A percentile compares a stretch with the other conserved stretches of the same genome.
Evolutionary conservation across 225 moss, liverwort and hornwort species (phyloP).

Genomic region (Asterella californica): DNA sequence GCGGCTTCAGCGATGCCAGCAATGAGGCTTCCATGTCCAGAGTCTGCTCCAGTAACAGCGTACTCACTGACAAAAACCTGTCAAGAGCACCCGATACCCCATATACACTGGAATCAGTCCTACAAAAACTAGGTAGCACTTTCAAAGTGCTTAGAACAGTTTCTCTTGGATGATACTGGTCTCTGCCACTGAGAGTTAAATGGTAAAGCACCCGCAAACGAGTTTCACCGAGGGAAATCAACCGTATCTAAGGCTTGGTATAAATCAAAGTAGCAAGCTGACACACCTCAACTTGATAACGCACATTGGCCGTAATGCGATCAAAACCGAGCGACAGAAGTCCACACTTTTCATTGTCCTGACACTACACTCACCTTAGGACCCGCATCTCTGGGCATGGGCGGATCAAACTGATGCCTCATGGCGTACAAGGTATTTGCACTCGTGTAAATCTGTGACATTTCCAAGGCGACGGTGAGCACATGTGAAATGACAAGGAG

Average conservation of each 20-base stretch:
- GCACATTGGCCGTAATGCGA: not conserved
- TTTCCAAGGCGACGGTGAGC: not conserved
- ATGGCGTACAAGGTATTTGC: conserved; percentile 48
- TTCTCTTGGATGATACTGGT: not conserved
- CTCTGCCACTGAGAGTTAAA: not conserved
- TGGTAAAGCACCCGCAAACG: not conserved
- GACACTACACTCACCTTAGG: conserved; percentile 48
- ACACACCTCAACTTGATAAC: not conserved
- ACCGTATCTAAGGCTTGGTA: too few species aligned
- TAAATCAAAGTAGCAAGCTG: too few species aligned
- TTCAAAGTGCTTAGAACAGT: not conserved
- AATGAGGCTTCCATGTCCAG: conserved; percentile 70
- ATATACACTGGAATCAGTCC: not conserved
- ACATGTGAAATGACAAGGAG: not conserved
- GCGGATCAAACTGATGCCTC: conserved; percentile 53
- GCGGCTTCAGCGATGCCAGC: conserved; percentile 90
- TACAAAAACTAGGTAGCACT: not conserved
- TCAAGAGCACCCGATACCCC: not conserved
- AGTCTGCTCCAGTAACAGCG: conserved; percentile 66
- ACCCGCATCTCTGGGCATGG: conserved; percentile 25
- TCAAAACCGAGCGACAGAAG: not conserved
- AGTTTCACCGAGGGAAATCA: too few species aligned
- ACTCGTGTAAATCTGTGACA: conserved; percentile 47
- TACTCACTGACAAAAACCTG: conserved; percentile 98
- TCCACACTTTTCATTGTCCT: not conserved